These are phyloP conservation scores for Nemania diffusa DNA, from an alignment of 2,329 filamentous ascomycete species.

Conservation along the genomic window DNA sequence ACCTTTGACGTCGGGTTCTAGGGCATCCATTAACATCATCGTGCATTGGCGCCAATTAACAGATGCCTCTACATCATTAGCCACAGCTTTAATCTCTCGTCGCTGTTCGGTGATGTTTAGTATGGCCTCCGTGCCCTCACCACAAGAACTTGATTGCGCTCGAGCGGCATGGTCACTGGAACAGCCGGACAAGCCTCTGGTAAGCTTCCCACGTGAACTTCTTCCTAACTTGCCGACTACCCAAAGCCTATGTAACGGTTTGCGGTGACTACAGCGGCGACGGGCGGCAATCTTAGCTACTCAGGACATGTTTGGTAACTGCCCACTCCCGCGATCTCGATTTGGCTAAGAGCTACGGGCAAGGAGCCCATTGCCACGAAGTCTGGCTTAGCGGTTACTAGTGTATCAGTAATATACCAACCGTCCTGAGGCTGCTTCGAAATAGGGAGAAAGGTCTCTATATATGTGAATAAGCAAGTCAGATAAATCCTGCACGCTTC, in stretches of 20 bases:
- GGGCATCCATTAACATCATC: slow-evolving; percentile 30
- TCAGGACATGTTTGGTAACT: slow-evolving; percentile 13
- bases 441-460: neutral
- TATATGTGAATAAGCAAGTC: slow-evolving; percentile 14
- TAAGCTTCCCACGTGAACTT: slow-evolving; percentile 22
- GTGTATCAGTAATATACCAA: slow-evolving; percentile 7
- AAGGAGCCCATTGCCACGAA: neutral
- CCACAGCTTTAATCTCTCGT: slow-evolving; percentile 9
- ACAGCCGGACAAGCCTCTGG: slow-evolving; percentile 26
- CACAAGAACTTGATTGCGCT: slow-evolving; percentile 15
- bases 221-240: slow-evolving; percentile 26
- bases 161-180: slow-evolving; percentile 10
- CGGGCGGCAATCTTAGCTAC: slow-evolving; percentile 14
- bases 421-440: neutral
- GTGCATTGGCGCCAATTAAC: slow-evolving; percentile 17
- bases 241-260: slow-evolving; percentile 25
- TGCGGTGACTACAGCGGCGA: slow-evolving; percentile 15
- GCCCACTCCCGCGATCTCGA: slow-evolving; percentile 10
- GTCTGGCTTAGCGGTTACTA: slow-evolving; percentile 4
- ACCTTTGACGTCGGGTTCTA: slow-evolving; percentile 17
- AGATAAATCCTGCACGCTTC: slow-evolving; percentile 25
- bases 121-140: slow-evolving; percentile 19
- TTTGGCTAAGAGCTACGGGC: slow-evolving; percentile 5
- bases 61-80: neutral
- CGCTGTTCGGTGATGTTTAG: slow-evolving; percentile 19